phyloP scores from a whole-genome alignment of 352 stramenopile genomes.

The Phytophthora nicotianae region DNA sequence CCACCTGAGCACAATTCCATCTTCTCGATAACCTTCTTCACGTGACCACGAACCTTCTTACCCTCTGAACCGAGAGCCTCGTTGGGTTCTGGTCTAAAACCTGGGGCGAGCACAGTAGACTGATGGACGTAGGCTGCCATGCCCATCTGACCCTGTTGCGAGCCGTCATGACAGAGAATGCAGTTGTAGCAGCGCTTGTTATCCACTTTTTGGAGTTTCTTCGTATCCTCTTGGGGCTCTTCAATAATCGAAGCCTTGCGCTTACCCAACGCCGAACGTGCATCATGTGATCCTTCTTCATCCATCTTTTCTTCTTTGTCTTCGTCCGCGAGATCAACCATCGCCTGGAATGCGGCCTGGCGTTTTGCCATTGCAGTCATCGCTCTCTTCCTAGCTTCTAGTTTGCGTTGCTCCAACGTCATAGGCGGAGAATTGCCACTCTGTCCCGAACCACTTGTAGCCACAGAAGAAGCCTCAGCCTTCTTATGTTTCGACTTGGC shows the following conservation, averaged over 20 bases:
- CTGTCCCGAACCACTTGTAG: constrained; percentile 2
- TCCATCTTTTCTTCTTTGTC: constrained; percentile 41
- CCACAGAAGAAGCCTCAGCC: constrained; percentile 8
- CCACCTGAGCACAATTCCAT: constrained; percentile 86
- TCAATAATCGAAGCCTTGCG: constrained; percentile 44
- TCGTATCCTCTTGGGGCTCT: constrained; percentile 33
- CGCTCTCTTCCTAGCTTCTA: constrained; percentile 76
- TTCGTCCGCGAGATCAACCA: constrained; percentile 69
- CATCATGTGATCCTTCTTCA: constrained; percentile 35
- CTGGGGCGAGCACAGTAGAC: constrained; percentile 80
- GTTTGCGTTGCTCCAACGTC: constrained; percentile 79
- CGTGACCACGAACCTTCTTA: constrained; percentile 58
- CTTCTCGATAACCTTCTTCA: constrained; percentile 81
- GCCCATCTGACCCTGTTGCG: constrained; percentile 83
- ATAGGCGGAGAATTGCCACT: constrained; percentile 26
- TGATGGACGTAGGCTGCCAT: constrained; percentile 87
- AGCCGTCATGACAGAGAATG: constrained; percentile 86
- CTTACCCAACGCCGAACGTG: constrained; percentile 46
- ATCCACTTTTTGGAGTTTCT: constrained; percentile 56
- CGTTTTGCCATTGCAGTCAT: constrained; percentile 83
- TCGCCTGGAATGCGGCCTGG: constrained; percentile 84
- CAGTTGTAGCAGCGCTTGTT: constrained; percentile 67
- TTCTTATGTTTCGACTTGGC: constrained; percentile 36
- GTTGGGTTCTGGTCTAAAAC: constrained; percentile 76
- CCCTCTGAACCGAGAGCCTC: constrained; percentile 59